These are phyloP conservation scores for Lentinula detonsa DNA, from an alignment of 768 basidiomycete species.

Conservation along the genomic window DNA sequence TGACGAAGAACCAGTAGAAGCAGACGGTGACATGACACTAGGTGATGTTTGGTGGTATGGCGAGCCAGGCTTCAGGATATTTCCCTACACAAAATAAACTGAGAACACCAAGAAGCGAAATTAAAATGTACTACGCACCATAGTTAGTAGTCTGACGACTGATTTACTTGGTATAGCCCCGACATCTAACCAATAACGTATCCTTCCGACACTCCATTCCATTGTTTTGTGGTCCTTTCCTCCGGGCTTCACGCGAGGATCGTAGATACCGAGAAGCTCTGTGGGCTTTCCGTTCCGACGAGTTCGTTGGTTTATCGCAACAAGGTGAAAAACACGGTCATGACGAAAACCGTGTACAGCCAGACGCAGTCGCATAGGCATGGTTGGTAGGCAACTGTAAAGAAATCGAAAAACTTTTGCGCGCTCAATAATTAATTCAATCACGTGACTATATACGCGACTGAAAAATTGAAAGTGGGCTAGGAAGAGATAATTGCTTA, in stretches of 20 bases:
- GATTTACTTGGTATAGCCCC: conserved; percentile 81
- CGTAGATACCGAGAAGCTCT: conserved; percentile 81
- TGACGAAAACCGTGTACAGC: conserved; percentile 76
- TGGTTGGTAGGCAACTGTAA: conserved; percentile 25
- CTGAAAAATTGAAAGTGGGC: no score
- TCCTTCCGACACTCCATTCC: conserved; percentile 87
- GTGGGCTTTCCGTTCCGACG: conserved; percentile 81
- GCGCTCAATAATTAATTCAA: neutral
- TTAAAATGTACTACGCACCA: conserved; percentile 46
- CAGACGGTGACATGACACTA: neutral
- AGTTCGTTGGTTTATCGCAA: conserved; percentile 69
- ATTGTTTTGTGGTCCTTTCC: conserved; percentile 60
- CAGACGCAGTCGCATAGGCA: conserved; percentile 84
- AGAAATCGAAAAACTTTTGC: neutral
- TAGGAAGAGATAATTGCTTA: no score
- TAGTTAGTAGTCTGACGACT: conserved; percentile 69
- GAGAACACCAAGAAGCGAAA: neutral
- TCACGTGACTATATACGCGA: neutral
- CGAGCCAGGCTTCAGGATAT: conserved; percentile 51
- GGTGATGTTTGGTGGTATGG: conserved; percentile 41
- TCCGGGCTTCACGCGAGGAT: conserved; percentile 52
- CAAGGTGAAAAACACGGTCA: conserved; percentile 76
- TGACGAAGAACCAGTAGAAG: neutral
- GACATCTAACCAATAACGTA: conserved; percentile 82
- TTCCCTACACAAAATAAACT: conserved; percentile 37